Conservation (phyloP, 169 alveolate genomes). For the Plasmodium reichenowi region DNA sequence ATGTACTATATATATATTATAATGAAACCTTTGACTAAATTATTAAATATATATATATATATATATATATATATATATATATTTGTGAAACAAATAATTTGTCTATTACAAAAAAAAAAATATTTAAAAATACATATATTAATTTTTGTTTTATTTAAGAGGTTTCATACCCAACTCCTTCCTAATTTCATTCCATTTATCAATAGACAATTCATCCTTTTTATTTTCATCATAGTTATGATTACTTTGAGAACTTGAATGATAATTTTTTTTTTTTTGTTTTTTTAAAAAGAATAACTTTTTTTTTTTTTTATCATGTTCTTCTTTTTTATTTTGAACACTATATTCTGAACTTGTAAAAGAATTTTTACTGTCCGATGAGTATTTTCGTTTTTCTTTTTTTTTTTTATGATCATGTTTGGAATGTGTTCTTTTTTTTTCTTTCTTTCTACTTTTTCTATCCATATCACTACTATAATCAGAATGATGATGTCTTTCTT, state of each 20-base stretch:
- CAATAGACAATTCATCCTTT: slow-evolving; percentile 82
- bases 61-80: background rate
- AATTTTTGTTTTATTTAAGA: slow-evolving; percentile 63
- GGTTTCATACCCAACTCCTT: slow-evolving; percentile 88
- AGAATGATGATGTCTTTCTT: background rate
- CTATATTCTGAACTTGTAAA: slow-evolving; percentile 26
- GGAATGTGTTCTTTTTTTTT: background rate
- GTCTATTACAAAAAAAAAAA: background rate
- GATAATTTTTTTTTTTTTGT: background rate
- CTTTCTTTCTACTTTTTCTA: background rate
- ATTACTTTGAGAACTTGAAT: slow-evolving; percentile 4
- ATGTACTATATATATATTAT: too few species aligned
- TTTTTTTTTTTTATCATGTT: background rate
- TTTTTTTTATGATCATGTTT: slow-evolving; percentile 12
- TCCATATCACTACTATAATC: background rate
- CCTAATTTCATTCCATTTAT: slow-evolving; percentile 84
- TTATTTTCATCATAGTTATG: slow-evolving; percentile 43
- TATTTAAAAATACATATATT: background rate
- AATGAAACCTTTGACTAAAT: background rate
- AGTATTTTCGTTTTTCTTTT: slow-evolving; percentile 18
- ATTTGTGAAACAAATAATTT: background rate
- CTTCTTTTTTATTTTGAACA: slow-evolving; percentile 3
- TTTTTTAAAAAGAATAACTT: too few species aligned
- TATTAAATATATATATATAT: slow-evolving; percentile 15
- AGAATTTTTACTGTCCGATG: slow-evolving; percentile 12